These are phyloP conservation scores for Serendipita sp. DNA, from an alignment of 768 basidiomycete species.

Conservation along the genomic window DNA sequence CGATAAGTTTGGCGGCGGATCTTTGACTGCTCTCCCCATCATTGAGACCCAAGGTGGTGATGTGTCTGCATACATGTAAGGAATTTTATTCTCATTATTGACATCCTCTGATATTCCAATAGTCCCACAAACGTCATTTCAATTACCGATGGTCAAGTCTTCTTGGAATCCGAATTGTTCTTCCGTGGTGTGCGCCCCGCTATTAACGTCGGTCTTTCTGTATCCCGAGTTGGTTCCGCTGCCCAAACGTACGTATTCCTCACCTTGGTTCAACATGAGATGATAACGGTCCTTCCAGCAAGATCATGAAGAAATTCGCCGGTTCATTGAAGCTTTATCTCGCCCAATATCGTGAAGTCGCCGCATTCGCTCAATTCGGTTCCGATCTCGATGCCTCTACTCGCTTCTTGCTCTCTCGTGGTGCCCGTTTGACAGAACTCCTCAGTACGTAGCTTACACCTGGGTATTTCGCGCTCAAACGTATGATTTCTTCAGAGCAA, in stretches of 20 bases:
- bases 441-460: slow-evolving; percentile 40
- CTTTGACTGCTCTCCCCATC: slow-evolving; percentile 95
- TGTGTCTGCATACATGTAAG: slow-evolving; percentile 98
- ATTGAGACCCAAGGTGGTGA: slow-evolving; percentile 99
- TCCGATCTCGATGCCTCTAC: slow-evolving; percentile 99
- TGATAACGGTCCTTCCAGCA: slow-evolving; percentile 27
- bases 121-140: slow-evolving; percentile 75
- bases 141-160: slow-evolving; percentile 99
- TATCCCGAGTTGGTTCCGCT: slow-evolving; percentile 99
- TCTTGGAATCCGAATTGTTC: slow-evolving; percentile 99
- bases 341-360: slow-evolving; percentile 99
- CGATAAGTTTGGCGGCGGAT: slow-evolving; percentile 97
- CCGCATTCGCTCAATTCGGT: slow-evolving; percentile 98
- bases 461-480: neutral
- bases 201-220: slow-evolving; percentile 99
- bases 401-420: slow-evolving; percentile 94
- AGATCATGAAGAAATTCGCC: slow-evolving; percentile 99
- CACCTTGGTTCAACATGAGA: neutral
- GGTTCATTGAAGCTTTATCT: slow-evolving; percentile 99
- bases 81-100: slow-evolving; percentile 43
- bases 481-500: slow-evolving; percentile 49
- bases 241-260: slow-evolving; percentile 78
- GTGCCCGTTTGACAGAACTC: slow-evolving; percentile 95
- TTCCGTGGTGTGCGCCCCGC: slow-evolving; percentile 99
- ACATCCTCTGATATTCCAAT: neutral